Evolutionary conservation across 371 early-diverging fungal genomes (phyloP), one percentile per base, ranked within the genome.

Genomic region (Saksenaea vasiformis): DNA sequence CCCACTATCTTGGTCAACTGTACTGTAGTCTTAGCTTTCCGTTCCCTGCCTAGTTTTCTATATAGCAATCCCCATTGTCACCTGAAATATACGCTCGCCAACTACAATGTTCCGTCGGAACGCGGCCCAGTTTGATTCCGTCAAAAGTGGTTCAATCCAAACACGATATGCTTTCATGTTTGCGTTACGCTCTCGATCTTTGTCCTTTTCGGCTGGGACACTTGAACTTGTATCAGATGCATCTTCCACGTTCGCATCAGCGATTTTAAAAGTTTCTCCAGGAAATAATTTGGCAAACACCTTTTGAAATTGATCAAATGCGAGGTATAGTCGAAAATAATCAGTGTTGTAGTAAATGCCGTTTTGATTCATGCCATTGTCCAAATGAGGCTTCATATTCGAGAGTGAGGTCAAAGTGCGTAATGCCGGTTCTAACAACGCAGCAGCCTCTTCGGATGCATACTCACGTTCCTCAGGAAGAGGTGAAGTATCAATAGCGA

Each of bases 271-370:
- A 0, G 75, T 61, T 55, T 75, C 71, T 19, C 65, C 59, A 0
- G 78, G 80, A 55, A 76, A 76, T 27, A 80, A 36, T 22, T 61
- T 59, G 2, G 78, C 69, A 76, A 78, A 78, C 1, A 65, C 60
- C 28, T 60, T 68, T 63, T 79, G 79, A 31, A 82, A 82, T 53
- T 82, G 82, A 28, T 82, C 77, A 67, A 82, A 79, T 0, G 82
- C 82, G 15, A 82, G 60, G 36, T 77, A 82, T 0, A 82, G 64
- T 58, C 78, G 64, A 66, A 71, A 82, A 34, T 82, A 82, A 60
- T 82, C 82, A n/a, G 74, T 69, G 34, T 82, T 82, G 74, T 82
- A 82, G 43, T 82, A 75, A 13, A 82, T 82, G 37, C 82, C 82
- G 36, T 82, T 82, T 53, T 82, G 82, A 44, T 82, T 82, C 82